These are phyloP conservation scores for Colletotrichum costaricense DNA, from an alignment of 2,329 filamentous ascomycete genomes.

Conservation along the genomic window DNA sequence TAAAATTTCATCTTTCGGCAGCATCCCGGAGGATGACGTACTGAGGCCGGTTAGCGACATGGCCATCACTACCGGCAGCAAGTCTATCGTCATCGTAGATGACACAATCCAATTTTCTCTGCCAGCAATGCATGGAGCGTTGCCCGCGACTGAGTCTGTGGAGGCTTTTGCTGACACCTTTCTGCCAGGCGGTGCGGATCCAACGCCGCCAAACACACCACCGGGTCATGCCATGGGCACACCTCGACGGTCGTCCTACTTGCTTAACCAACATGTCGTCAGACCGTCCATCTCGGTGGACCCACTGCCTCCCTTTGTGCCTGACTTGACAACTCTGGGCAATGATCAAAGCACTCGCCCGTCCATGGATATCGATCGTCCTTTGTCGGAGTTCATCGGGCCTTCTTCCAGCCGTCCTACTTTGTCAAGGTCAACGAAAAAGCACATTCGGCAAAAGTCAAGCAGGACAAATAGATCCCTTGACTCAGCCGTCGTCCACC, in stretches of 20 bases:
- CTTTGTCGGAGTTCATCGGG: conserved; percentile 46
- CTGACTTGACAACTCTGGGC: conserved; percentile 56
- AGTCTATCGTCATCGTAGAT: conserved; percentile 90
- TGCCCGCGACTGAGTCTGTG: conserved; percentile 58
- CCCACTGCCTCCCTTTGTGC: conserved; percentile 59
- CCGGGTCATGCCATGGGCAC: conserved; percentile 58
- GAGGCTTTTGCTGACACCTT: conserved; percentile 66
- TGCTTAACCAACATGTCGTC: conserved; percentile 60
- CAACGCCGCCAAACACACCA: conserved; percentile 72
- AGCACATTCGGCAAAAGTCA: conserved; percentile 59
- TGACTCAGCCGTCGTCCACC: conserved; percentile 59
- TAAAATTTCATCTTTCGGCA: conserved; percentile 55
- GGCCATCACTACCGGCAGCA: conserved; percentile 81
- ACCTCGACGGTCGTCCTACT: conserved; percentile 66
- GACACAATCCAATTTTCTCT: conserved; percentile 65
- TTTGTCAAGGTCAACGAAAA: conserved; percentile 24
- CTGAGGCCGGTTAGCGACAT: conserved; percentile 62
- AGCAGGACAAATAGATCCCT: conserved; percentile 61
- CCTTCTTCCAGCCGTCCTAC: conserved; percentile 21
- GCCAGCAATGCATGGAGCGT: conserved; percentile 63
- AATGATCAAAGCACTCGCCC: conserved; percentile 41
- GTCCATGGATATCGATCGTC: conserved; percentile 46
- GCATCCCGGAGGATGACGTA: conserved; percentile 44
- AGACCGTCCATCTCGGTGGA: conserved; percentile 50
- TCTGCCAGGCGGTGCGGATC: conserved; percentile 60